Evolutionary conservation across 148 eudicot genomes (phyloP), one percentile per base, ranked within the genome.

Genomic region (Agrostemma githago): DNA sequence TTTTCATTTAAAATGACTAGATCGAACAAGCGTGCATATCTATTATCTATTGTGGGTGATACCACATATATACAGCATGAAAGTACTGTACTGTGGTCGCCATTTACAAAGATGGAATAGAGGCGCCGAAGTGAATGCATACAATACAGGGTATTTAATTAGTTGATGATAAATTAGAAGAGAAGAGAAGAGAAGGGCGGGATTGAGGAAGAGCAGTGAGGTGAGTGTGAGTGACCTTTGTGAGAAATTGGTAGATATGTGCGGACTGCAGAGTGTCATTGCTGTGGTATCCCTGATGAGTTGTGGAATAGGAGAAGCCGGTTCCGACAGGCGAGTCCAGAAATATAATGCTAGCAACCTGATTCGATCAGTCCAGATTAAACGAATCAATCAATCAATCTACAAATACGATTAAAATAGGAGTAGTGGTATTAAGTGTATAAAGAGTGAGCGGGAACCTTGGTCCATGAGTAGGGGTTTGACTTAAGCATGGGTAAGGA

Each of bases 331-430:
- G 76, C 8, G 76, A 57, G 37, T 78, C 80, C 17, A 78, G 14
- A 59, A 65, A 78, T 57, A 78, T 56, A 6, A 78, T 78, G 77
- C 67, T 78, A 5, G 76, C 77, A 6, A 73, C 72, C 81, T 78
- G 64, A 26, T 26, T 26, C 34, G 34, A 26, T 21, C 70, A 53
- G 14, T 21, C 62, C 53, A 74, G 16, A 46, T 34, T 21, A 76
- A 8, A 4, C 3, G n/a, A 10, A 12, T 54, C 44, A 51, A 12
- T 54, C 44, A 51, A 12, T 61, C 2, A 8, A 4, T 17, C 57
- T 14, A 48, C 9, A 46, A 46, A 46, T 8, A 12, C 10, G 11
- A 8, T 48, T 10, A 48, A 48, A 10, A 48, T 48, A 12, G 11
- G 11, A 43, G 46, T 4, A 43, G 8, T 4, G 8, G 46, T 43